phyloP scores from a whole-genome alignment of 148 eudicot genomes.

The Linanthus parryae region DNA sequence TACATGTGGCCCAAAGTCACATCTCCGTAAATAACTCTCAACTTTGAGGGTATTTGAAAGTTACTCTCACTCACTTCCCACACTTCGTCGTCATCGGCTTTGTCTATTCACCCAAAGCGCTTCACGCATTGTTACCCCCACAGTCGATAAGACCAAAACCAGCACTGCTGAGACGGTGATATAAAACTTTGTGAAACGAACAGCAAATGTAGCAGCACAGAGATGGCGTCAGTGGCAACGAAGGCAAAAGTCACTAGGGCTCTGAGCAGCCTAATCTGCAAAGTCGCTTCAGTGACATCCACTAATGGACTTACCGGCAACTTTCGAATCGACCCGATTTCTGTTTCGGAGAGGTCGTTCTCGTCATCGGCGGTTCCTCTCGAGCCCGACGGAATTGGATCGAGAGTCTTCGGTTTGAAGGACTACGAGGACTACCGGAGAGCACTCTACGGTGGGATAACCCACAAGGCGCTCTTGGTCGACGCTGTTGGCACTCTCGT shows the following conservation, averaged over 20 bases:
- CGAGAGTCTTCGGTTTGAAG: slow-evolving; percentile 27
- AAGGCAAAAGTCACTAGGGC: slow-evolving; percentile 19
- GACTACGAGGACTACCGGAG: slow-evolving; percentile 82
- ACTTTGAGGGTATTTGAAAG: too few species aligned
- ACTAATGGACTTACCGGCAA: not conserved
- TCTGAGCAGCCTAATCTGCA: slow-evolving; percentile 7
- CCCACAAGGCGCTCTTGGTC: slow-evolving; percentile 82
- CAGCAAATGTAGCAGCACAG: slow-evolving; percentile 10
- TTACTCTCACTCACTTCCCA: too few species aligned
- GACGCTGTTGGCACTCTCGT: slow-evolving; percentile 95
- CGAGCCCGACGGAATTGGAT: slow-evolving; percentile 12
- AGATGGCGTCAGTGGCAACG: slow-evolving; percentile 16
- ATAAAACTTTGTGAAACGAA: not conserved
- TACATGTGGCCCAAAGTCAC: too few species aligned
- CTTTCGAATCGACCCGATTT: slow-evolving; percentile 5
- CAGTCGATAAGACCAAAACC: too few species aligned
- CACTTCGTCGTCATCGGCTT: too few species aligned
- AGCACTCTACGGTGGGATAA: slow-evolving; percentile 61
- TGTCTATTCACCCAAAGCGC: too few species aligned
- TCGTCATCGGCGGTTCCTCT: slow-evolving; percentile 30
- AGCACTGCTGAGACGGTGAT: too few species aligned
- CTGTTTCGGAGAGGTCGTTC: slow-evolving; percentile 10
- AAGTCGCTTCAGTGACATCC: slow-evolving; percentile 4
- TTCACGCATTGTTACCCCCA: too few species aligned
- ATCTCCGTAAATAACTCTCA: too few species aligned